Percentiles rank a stretch among this genome's conserved stretches.
These are phyloP conservation scores for Prunus dulcis DNA, from an alignment of 306 rosid genomes.

Conservation along the genomic window DNA sequence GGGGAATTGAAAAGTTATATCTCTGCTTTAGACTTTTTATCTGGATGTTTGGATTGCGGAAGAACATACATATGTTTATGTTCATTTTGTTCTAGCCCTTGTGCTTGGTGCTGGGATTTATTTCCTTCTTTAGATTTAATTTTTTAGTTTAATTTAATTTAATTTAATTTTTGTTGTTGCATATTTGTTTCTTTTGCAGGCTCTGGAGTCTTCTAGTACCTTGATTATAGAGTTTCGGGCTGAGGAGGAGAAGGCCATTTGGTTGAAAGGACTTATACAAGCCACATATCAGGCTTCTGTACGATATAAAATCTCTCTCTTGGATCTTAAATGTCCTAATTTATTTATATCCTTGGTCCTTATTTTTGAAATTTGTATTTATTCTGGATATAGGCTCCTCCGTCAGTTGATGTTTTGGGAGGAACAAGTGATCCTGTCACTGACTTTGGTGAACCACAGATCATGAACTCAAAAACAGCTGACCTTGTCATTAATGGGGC, in stretches of 20 bases:
- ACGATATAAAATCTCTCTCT: conserved; percentile 18
- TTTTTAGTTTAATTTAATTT: too few species aligned
- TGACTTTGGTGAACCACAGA: conserved; percentile 37
- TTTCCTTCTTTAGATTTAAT: conserved; percentile 1
- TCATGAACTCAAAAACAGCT: conserved; percentile 45
- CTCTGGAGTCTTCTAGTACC: conserved; percentile 87
- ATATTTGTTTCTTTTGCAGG: conserved; percentile 39
- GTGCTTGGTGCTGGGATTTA: not conserved
- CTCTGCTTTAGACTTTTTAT: not conserved
- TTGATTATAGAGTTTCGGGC: conserved; percentile 75
- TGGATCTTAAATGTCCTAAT: not conserved
- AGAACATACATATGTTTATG: not conserved
- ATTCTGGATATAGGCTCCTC: conserved; percentile 61
- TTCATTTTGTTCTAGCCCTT: conserved; percentile 14
- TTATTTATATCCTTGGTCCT: conserved; percentile 16
- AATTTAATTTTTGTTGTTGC: not conserved
- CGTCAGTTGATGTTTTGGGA: conserved; percentile 54
- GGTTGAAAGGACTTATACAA: conserved; percentile 78
- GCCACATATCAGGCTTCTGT: conserved; percentile 99
- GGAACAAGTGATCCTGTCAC: conserved; percentile 36
- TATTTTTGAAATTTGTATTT: conserved; percentile 17
- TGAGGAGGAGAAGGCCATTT: conserved; percentile 64
- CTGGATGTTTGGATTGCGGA: not conserved
- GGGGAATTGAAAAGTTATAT: not conserved
- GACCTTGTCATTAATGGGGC: conserved; percentile 87